Evolutionary conservation across 108 stramenopile genomes (phyloP), one percentile per base, ranked within the genome.

Genomic region (Cylindrotheca fusiformis): DNA sequence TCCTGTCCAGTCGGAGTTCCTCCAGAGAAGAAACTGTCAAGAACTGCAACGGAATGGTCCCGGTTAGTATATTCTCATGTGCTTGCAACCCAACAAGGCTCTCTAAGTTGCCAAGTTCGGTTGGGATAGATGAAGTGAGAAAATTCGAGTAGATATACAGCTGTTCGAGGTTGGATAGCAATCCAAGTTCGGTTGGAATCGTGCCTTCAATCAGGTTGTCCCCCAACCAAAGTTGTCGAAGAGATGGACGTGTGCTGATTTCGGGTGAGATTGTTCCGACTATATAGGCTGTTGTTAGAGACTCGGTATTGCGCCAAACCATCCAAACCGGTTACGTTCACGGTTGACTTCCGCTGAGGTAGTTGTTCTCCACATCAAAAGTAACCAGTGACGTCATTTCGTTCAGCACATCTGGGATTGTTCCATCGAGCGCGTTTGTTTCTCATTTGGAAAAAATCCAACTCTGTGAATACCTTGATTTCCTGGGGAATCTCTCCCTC

Each of bases 21-120:
- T 65, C 69, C 5, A 79, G 57, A 4, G 32, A 50, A 3, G 54
- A 56, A 18, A 36, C 54, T 27, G 32, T 48, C 32, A 41, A 64
- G 18, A 79, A 36, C 8, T 27, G 22, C 52, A 56, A 48, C 0
- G 79, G 79, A 32, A 80, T 65, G 23, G 71, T 58, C 61, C 79
- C 79, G 12, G 55, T 46, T 30, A 80, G 27, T 48, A 65, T 58
- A 48, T 76, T 80, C 0, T 70, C 29, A 21, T 59, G 48, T 14
- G 76, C 10, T 31, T 69, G 60, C 12, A 73, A 48, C 28, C 68
- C 60, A 12, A 31, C 27, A n/a, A 80, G 22, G 29, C 4, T 48
- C 0, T 36, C 0, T 31, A 80, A 21, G 14, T 30, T n/a, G 8
- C 74, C 74, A 47, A 81, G 28, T 18, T 41, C 36, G 1, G 30